Evolutionary conservation across 805 yeast species (phyloP).

Genomic region (Ogataea chonburiensis): DNA sequence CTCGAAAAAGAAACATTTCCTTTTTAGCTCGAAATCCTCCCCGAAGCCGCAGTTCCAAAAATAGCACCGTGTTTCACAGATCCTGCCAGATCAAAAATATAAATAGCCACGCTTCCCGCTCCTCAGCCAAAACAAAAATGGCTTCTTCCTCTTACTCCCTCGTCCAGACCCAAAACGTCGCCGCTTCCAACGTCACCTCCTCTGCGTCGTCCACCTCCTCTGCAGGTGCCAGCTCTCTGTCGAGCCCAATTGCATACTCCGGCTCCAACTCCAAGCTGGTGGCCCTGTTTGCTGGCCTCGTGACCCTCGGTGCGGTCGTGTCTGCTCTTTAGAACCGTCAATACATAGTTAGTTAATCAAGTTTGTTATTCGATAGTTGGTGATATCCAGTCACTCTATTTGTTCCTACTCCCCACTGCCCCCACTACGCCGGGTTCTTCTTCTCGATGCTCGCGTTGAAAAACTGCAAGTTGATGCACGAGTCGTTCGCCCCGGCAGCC

Average conservation of each 20-base stretch:
- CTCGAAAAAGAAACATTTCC: constrained; percentile 10
- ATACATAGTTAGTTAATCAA: constrained; percentile 10
- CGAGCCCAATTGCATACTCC: constrained; percentile 26
- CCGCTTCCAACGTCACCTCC: constrained; percentile 17
- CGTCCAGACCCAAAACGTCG: constrained; percentile 22
- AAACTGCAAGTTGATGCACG: constrained; percentile 50
- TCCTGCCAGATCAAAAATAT: constrained; percentile 12
- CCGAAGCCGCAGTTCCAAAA: constrained; percentile 22
- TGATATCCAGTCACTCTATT: no score
- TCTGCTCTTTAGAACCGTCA: constrained; percentile 24
- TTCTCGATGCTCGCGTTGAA: constrained; percentile 53
- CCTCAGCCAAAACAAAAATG: constrained; percentile 10
- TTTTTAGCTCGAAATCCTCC: constrained; percentile 5
- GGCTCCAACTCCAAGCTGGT: constrained; percentile 33
- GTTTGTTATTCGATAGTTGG: background rate
- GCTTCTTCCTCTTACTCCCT: constrained; percentile 22
- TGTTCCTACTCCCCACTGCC: no score
- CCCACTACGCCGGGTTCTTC: constrained; percentile 39
- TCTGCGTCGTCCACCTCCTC: constrained; percentile 22
- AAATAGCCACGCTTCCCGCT: constrained; percentile 9
- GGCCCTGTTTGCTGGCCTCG: constrained; percentile 29
- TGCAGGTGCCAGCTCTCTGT: constrained; percentile 26
- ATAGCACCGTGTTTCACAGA: constrained; percentile 17
- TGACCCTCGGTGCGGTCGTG: constrained; percentile 30
- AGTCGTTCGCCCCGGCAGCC: constrained; percentile 46